phyloP scores from a whole-genome alignment of 352 stramenopile genomes.

The Pythium phragmiticola region DNA sequence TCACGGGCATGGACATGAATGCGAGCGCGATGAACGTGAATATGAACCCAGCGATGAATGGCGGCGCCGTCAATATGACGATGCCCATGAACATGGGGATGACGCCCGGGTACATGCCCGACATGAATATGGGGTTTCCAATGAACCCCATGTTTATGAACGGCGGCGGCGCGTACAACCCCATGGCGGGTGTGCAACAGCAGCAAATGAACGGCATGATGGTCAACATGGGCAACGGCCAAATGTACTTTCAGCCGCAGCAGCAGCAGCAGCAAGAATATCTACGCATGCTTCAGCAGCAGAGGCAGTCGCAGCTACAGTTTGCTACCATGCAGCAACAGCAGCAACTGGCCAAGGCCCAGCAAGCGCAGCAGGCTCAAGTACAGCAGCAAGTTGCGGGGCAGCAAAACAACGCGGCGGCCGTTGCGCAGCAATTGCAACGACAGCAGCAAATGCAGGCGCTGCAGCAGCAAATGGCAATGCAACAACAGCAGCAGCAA shows the following conservation, averaged over 20 bases:
- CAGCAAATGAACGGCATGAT: conserved; percentile 51
- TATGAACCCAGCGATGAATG: conserved; percentile 33
- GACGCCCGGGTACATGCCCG: conserved; percentile 35
- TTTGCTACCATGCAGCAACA: conserved; percentile 27
- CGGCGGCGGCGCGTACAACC: conserved; percentile 31
- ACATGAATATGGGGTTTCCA: conserved; percentile 62
- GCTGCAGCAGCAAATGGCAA: conserved; percentile 36
- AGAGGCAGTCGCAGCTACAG: conserved; percentile 38
- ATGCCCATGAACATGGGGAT: conserved; percentile 46
- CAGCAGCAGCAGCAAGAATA: conserved; percentile 81
- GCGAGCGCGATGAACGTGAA: conserved; percentile 29
- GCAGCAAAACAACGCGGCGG: conserved; percentile 15
- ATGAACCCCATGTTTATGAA: conserved; percentile 72
- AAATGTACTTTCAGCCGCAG: conserved; percentile 61
- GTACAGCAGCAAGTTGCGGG: background rate
- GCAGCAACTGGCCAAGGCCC: conserved; percentile 15
- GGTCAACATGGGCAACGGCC: conserved; percentile 52
- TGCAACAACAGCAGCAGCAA: conserved; percentile 15
- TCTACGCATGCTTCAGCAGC: conserved; percentile 60
- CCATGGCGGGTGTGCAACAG: conserved; percentile 44
- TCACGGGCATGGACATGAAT: conserved; percentile 25
- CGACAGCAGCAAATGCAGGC: conserved; percentile 31
- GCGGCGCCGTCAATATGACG: conserved; percentile 32
- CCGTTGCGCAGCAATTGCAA: conserved; percentile 18
- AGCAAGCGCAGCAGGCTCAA: conserved; percentile 22